These are phyloP conservation scores for Agrocybe pediades DNA, from an alignment of 768 basidiomycete species.

Conservation along the genomic window DNA sequence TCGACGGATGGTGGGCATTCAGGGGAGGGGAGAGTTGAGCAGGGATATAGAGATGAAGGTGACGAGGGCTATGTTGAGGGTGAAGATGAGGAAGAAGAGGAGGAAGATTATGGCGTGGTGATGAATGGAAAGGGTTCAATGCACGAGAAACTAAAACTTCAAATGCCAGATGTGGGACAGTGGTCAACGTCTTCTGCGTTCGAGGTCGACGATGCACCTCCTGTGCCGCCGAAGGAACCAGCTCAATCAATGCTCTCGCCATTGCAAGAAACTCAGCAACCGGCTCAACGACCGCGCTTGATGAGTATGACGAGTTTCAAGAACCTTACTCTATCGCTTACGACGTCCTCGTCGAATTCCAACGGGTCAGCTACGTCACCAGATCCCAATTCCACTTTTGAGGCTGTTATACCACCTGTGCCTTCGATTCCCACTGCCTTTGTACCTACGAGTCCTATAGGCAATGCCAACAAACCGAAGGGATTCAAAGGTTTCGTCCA, in stretches of 20 bases:
- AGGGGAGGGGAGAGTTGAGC: neutral
- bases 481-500: slow-evolving; percentile 25
- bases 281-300: slow-evolving; percentile 10
- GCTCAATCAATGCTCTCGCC: neutral
- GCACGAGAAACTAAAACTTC: neutral
- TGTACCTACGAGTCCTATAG: neutral
- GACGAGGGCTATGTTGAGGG: slow-evolving; percentile 5
- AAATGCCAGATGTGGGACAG: slow-evolving; percentile 2
- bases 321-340: slow-evolving; percentile 1
- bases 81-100: slow-evolving; percentile 9
- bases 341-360: neutral
- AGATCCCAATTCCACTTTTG: neutral
- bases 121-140: neutral
- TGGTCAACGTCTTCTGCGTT: neutral
- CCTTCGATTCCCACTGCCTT: neutral
- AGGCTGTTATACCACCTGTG: no score
- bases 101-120: slow-evolving; percentile 13
- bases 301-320: slow-evolving; percentile 22
- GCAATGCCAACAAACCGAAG: neutral
- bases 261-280: neutral
- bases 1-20: neutral
- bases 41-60: neutral
- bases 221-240: neutral
- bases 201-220: neutral
- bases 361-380: neutral